These are phyloP conservation scores for Neobulgaria alba DNA, from an alignment of 2,329 filamentous ascomycete genomes.

Conservation along the genomic window DNA sequence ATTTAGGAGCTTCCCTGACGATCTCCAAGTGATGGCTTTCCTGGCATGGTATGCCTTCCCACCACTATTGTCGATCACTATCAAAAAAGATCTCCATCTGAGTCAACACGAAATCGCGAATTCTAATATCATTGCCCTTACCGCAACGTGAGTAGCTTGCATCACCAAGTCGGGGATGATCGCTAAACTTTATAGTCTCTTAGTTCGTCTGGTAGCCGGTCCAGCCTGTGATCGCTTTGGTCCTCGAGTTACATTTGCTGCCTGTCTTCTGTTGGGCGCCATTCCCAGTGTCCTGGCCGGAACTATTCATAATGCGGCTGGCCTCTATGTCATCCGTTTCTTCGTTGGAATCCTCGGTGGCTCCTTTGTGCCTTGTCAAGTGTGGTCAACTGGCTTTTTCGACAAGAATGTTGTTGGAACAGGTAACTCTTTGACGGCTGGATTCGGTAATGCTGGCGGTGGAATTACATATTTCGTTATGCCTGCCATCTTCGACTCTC, in stretches of 20 bases:
- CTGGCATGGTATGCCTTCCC: slow-evolving; percentile 92
- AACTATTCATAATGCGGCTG: slow-evolving; percentile 56
- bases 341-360: slow-evolving; percentile 75
- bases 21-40: slow-evolving; percentile 59
- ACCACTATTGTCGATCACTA: slow-evolving; percentile 53
- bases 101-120: slow-evolving; percentile 67
- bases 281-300: slow-evolving; percentile 78
- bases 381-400: slow-evolving; percentile 89
- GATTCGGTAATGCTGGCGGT: slow-evolving; percentile 80
- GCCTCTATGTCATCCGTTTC: slow-evolving; percentile 67
- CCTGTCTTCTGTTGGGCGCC: slow-evolving; percentile 66
- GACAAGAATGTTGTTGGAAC: slow-evolving; percentile 89
- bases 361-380: slow-evolving; percentile 77
- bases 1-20: background rate
- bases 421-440: slow-evolving; percentile 76
- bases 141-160: too few species aligned
- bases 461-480: slow-evolving; percentile 92
- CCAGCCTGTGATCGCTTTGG: slow-evolving; percentile 82
- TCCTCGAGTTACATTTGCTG: slow-evolving; percentile 70
- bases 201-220: slow-evolving; percentile 70
- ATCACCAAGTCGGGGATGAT: too few species aligned
- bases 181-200: slow-evolving; percentile 61
- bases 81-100: slow-evolving; percentile 69
- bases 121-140: slow-evolving; percentile 85
- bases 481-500: slow-evolving; percentile 78